These are phyloP conservation scores for Cinchona pubescens DNA, from an alignment of 257 asterid species.

Conservation along the genomic window DNA sequence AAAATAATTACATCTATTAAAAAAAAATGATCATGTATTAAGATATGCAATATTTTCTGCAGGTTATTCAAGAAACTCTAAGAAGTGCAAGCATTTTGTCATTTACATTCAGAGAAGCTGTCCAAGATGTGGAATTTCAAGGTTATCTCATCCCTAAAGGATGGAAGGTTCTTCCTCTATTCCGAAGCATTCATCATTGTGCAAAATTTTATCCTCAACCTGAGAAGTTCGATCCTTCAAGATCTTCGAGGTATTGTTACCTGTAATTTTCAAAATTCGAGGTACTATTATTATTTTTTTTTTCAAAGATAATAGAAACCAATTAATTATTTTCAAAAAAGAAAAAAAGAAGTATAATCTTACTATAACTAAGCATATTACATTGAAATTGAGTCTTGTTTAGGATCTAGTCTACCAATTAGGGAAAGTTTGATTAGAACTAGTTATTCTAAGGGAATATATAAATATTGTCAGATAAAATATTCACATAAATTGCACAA, in stretches of 20 bases:
- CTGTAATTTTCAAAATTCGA: not conserved
- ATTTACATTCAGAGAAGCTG: conserved; percentile 75
- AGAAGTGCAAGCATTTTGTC: conserved; percentile 67
- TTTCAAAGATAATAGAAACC: not conserved
- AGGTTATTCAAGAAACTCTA: conserved; percentile 72
- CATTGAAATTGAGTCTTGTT: not conserved
- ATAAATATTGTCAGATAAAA: not conserved
- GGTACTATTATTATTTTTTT: not conserved
- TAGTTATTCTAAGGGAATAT: not conserved
- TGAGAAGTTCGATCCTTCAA: conserved; percentile 61
- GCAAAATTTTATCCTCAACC: conserved; percentile 66
- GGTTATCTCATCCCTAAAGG: conserved; percentile 74
- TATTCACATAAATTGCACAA: not conserved
- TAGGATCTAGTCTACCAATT: not conserved
- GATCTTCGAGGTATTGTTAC: conserved; percentile 54
- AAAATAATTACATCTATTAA: not conserved
- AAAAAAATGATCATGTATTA: not conserved
- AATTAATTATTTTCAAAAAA: not conserved
- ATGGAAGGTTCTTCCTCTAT: conserved; percentile 79
- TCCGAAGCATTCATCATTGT: conserved; percentile 61
- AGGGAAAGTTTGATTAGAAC: not conserved
- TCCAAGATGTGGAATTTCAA: conserved; percentile 57
- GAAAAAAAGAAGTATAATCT: not conserved
- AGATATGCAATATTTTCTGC: not conserved
- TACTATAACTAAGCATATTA: not conserved